phyloP scores from a whole-genome alignment of 176 grass and related monocot genomes.

The Lolium perenne region DNA sequence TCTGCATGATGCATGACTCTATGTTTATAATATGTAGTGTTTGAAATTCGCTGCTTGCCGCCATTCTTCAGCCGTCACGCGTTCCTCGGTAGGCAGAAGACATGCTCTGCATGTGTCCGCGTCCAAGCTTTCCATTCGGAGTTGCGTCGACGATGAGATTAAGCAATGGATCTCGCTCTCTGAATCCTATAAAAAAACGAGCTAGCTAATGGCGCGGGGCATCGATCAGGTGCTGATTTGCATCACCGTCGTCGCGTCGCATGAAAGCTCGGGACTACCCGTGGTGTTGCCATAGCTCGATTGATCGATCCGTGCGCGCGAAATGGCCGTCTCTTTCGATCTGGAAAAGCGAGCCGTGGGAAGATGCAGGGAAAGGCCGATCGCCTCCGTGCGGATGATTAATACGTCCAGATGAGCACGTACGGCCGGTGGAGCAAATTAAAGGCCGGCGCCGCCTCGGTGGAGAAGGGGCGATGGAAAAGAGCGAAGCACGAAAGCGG shows the following conservation, averaged over 20 bases:
- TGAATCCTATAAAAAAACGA: not conserved
- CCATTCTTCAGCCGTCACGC: not conserved
- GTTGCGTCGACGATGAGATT: not conserved
- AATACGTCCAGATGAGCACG: not conserved
- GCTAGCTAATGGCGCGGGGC: not conserved
- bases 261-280: conserved; percentile 22
- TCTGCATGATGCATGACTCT: not conserved
- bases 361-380: not conserved
- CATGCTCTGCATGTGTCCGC: not conserved
- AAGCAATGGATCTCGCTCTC: conserved; percentile 21
- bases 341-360: not conserved
- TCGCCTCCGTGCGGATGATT: not conserved
- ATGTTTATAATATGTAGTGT: not conserved
- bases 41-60: not conserved
- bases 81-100: conserved; percentile 14
- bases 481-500: not conserved
- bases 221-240: conserved; percentile 17
- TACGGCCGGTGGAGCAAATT: not conserved
- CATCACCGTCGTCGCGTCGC: conserved; percentile 19
- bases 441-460: not conserved
- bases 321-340: conserved; percentile 28
- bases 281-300: not conserved
- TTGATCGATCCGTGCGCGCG: conserved; percentile 2
- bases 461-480: not conserved
- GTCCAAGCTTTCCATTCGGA: conserved; percentile 7